These are phyloP conservation scores for Flaveria ramosissima DNA, from an alignment of 129 eudicot genomes.

Conservation along the genomic window DNA sequence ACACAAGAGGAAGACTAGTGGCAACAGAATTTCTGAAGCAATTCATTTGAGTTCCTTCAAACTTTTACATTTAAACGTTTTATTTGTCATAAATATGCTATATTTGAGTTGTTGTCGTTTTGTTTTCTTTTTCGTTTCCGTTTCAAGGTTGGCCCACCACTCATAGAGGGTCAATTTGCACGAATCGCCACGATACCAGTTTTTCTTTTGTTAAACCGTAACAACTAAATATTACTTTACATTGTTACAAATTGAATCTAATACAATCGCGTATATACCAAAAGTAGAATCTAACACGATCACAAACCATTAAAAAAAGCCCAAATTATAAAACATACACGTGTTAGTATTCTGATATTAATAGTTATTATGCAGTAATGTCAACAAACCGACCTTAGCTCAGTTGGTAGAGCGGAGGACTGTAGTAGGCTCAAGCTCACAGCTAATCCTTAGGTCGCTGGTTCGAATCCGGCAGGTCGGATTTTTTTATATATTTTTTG, in stretches of 20 bases:
- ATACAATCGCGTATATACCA: not conserved
- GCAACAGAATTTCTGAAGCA: constrained; percentile 92
- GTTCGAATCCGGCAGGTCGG: constrained; percentile 99
- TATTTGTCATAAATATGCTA: not conserved
- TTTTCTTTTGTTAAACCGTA: not conserved
- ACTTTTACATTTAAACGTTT: not conserved
- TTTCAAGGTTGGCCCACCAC: not conserved
- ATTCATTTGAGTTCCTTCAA: constrained; percentile 46
- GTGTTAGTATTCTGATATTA: too few species aligned
- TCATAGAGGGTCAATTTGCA: not conserved
- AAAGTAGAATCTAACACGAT: too few species aligned
- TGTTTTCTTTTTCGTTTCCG: too few species aligned
- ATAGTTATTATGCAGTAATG: too few species aligned
- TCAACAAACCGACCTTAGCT: constrained; percentile 64
- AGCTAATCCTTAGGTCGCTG: constrained; percentile 95
- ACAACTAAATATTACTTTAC: not conserved
- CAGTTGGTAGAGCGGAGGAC: constrained; percentile 97
- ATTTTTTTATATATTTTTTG: constrained; percentile 1
- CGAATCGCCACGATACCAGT: not conserved
- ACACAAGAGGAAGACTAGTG: constrained; percentile 90
- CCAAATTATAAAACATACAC: too few species aligned
- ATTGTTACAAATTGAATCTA: not conserved
- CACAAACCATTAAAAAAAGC: too few species aligned
- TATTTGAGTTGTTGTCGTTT: not conserved
- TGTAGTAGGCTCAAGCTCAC: constrained; percentile 42